Base-by-base conservation (phyloP, 192 early-diverging fungal species). In the Backusella sp. region DNA sequence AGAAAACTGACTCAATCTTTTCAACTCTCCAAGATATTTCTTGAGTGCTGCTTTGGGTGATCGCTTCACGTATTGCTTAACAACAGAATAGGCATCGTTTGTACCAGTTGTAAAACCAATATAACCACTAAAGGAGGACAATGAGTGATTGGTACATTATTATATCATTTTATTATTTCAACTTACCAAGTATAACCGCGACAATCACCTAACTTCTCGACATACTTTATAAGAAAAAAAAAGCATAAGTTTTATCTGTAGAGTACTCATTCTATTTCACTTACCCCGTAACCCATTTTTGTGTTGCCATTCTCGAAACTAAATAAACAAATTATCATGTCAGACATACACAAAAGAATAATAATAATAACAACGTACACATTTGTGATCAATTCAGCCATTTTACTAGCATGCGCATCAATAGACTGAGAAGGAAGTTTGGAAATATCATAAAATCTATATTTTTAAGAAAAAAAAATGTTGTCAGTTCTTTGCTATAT, bases 241-340 rank as follows among this genome's bases (percentile, higher is more conserved):
- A 36, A 28, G 23, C 28, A 12, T 39, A n/a, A 28, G 23, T 62
- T 59, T 59, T 59, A 5, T 44, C 0, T 44, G 42, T 44, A 44
- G 3, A 44, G 15, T 5, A 17, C 15, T 44, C 42, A 44, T 44
- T 44, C 15, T 44, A 39, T 28, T 12, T 8, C 4, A 7, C 70
- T 76, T 76, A 80, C 79, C n/a, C 74, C 73, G 66, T 79, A 82
- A 53, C 77, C 81, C 73, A 78, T 76, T 65, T 75, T 52, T 26
- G 81, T 82, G 66, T 82, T 76, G 39, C 81, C 81, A 73, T 82
- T 82, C 37, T 82, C 81, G 35, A 82, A 82, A 0, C 79, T 80
- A n/a, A 62, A 62, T 62, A 28, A 62, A 68, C 15, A 41, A 21
- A 41, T 8, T 32, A 41, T 49, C 19, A 35, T 56, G 56, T 30